Evolutionary conservation across 23 red algal species (phyloP), one percentile per base, ranked within the genome.

Genomic region (Pyropia haitanensis): DNA sequence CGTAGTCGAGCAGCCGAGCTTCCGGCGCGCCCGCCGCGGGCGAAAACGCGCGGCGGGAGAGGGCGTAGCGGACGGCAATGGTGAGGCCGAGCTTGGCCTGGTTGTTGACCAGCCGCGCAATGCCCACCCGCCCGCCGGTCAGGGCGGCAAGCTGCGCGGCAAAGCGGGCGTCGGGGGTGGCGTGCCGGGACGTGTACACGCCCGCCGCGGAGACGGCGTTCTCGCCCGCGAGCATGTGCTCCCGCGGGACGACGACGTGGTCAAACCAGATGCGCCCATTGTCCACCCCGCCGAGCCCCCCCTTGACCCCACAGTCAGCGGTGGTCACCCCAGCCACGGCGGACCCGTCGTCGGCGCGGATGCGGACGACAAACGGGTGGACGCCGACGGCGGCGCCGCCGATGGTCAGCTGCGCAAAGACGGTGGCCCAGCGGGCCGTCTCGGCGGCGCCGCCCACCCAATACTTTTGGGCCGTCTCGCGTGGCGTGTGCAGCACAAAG

Each of bases 211-310:
- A 52, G 10, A 98, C 79, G 12, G 27, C 39, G n/a, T 64, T 64
- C 27, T 71, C 67, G 9, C 75, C 55, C 2, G 66, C 72, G 1
- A 91, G 68, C 85, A 91, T 82, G 27, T 88, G 62, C 48, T 33
- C 24, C n/a, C 81, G 69, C 22, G 81, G 81, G 8, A 98, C 61
- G 18, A 67, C 58, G 28, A 87, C 73, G 51, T 88, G 68, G 18
- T 83, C 78, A 81, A 98, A 98, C 85, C 94, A 98, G 51, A 98
- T 98, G 30, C 94, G 82, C 18, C 85, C 94, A 76, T 98, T 98
- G 55, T 98, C 94, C 26, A 98, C 94, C 48, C 94, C 94, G 28
- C 91, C 91, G 61, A 98, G 77, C 15, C 94, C 94, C 14, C 62
- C 58, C 65, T 98, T 98, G 58, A 65, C 64, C 15, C 94, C 94